Evolutionary conservation across 306 rosid genomes (phyloP), one percentile per base, ranked within the genome.

Genomic region (Lagenaria siceraria): DNA sequence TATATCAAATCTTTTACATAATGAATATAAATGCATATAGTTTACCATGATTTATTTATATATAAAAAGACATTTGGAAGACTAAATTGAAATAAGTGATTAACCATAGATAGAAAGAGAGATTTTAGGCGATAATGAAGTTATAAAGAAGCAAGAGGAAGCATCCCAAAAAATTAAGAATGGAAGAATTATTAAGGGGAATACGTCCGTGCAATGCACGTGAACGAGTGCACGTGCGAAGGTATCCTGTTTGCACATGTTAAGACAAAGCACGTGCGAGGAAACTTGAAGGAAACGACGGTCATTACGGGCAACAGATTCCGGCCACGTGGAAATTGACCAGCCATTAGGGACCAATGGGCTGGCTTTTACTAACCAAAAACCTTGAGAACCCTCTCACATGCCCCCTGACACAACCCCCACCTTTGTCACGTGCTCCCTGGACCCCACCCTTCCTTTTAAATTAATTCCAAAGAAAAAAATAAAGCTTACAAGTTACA

Each of bases 391-490:
- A 64, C 64, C 59, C 65, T 43, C 75, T 85, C 93, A 93, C 97
- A 93, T 93, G 97, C 78, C 87, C 83, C 82, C 98, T 93, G 97
- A 93, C 91, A 82, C 84, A 76, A 74, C 77, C 82, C 76, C 88
- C 82, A 79, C 74, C 95, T 88, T 85, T 83, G 75, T 89, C 97
- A 88, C 96, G 94, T 93, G 92, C 90, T 78, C 70, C 19, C 64
- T 75, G 86, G 90, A 81, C 78, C 91, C 82, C 80, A 75, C 88
- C 33, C 11, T 11, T 65, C 8, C 75, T 65, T 78, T 61, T 25
- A 31, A 38, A 19, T 63, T 49, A 62, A 63, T 56, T 25, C 31
- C 33, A 14, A 77, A 43, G 10, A n/a, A 25, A 10, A 2, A 42
- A 42, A 46, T 27, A 40, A 77, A 63, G 54, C 59, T 36, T 58